Conservation (phyloP, 2,329 filamentous ascomycete genomes). For the Diaporthe citriasiana region DNA sequence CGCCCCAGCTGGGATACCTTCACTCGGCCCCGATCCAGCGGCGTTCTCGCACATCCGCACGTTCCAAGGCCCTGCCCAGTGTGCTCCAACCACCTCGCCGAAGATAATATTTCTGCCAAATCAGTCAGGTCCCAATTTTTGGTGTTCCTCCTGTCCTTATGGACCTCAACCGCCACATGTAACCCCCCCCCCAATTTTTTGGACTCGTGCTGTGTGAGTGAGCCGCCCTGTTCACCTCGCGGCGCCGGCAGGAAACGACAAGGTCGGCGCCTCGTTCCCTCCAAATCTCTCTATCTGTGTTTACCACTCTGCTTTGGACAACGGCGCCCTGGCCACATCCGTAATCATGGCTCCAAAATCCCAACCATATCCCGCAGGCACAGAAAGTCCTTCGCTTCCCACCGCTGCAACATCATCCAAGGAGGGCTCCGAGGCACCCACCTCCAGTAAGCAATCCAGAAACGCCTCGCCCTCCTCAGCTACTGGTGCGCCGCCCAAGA, state of each 20-base stretch:
- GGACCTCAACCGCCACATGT: constrained; percentile 39
- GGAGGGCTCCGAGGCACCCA: constrained; percentile 47
- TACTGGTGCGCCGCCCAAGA: constrained; percentile 50
- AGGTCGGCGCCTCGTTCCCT: constrained; percentile 41
- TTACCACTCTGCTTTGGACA: constrained; percentile 13
- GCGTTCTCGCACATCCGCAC: background rate
- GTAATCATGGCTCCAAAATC: constrained; percentile 57
- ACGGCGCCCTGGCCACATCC: constrained; percentile 36
- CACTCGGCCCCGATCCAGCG: background rate
- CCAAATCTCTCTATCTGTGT: background rate
- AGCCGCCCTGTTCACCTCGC: constrained; percentile 31
- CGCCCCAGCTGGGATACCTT: constrained; percentile 16
- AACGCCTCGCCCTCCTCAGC: constrained; percentile 46
- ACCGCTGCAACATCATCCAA: constrained; percentile 48
- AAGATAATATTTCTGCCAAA: constrained; percentile 1
- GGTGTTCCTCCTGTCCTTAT: constrained; percentile 31
- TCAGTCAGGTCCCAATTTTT: constrained; percentile 18
- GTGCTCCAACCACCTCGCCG: background rate
- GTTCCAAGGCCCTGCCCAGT: background rate
- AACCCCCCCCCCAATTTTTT: constrained; percentile 29
- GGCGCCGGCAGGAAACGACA: constrained; percentile 41
- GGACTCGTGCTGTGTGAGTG: constrained; percentile 29
- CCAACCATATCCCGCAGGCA: constrained; percentile 46
- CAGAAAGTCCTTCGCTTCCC: constrained; percentile 47
- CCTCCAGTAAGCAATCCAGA: constrained; percentile 46